phyloP scores from a whole-genome alignment of 768 basidiomycete genomes.

The Trametes cubensis region DNA sequence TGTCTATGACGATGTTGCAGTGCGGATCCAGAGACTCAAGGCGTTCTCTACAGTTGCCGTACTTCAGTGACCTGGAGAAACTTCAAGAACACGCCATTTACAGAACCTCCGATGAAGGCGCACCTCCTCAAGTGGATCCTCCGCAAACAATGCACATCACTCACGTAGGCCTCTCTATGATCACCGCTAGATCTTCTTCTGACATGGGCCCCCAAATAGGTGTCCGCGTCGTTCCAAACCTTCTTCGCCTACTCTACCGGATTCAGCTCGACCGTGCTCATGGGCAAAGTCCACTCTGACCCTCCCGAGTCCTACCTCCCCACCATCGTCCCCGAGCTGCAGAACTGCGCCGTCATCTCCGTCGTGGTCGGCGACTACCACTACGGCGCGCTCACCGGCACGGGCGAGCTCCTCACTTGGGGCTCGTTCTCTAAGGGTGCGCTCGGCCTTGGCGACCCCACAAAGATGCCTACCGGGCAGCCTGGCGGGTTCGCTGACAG shows the following conservation, averaged over 20 bases:
- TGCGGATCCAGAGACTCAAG: conserved; percentile 4
- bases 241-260: conserved; percentile 85
- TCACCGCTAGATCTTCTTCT: conserved; percentile 14
- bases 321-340: conserved; percentile 70
- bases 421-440: conserved; percentile 78
- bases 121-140: conserved; percentile 26
- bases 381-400: conserved; percentile 77
- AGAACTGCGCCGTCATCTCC: conserved; percentile 79
- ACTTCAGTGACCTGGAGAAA: conserved; percentile 65
- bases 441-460: conserved; percentile 82
- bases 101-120: conserved; percentile 34
- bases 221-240: conserved; percentile 81
- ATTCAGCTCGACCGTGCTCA: conserved; percentile 69
- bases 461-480: conserved; percentile 48
- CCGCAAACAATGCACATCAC: conserved; percentile 65
- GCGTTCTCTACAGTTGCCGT: conserved; percentile 57
- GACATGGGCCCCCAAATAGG: conserved; percentile 44
- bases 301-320: conserved; percentile 37
- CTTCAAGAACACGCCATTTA: conserved; percentile 47
- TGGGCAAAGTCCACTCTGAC: conserved; percentile 50
- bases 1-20: neutral
- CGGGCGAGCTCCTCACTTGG: conserved; percentile 82
- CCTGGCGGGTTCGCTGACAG: conserved; percentile 62
- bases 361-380: conserved; percentile 94
- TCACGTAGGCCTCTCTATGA: conserved; percentile 57